Conservation (phyloP, 352 stramenopile genomes). For the Globisporangium cylindrosporum region DNA sequence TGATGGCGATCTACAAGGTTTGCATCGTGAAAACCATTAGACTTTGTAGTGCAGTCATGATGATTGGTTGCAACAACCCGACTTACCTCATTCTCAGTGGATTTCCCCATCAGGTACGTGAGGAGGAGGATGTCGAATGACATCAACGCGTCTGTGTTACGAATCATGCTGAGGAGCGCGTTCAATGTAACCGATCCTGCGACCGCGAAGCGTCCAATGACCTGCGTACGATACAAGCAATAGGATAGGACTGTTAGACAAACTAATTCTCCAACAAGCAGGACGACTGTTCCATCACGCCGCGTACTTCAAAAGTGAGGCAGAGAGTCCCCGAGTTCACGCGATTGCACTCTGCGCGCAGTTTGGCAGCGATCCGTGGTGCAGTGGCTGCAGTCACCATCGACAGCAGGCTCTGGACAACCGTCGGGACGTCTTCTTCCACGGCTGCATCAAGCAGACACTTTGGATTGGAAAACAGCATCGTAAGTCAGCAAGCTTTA, state of each 20-base stretch:
- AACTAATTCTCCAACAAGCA: not conserved
- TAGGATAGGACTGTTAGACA: conserved; percentile 1
- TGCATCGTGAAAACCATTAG: not conserved
- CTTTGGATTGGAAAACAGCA: conserved; percentile 19
- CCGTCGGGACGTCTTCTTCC: conserved; percentile 75
- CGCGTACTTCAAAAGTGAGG: conserved; percentile 48
- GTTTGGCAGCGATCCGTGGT: conserved; percentile 41
- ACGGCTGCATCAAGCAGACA: conserved; percentile 66
- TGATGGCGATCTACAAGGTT: conserved; percentile 35
- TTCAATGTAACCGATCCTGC: conserved; percentile 46
- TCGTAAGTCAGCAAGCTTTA: not conserved
- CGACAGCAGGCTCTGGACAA: conserved; percentile 72
- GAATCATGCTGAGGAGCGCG: conserved; percentile 42
- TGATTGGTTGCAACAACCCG: too few species aligned
- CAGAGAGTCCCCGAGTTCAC: conserved; percentile 46
- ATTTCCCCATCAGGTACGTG: conserved; percentile 57
- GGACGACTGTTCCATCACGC: not conserved
- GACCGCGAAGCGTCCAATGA: conserved; percentile 62
- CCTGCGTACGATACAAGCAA: conserved; percentile 5
- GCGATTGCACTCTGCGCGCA: conserved; percentile 62
- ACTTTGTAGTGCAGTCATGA: not conserved
- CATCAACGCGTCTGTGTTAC: conserved; percentile 40
- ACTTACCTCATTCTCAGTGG: conserved; percentile 62
- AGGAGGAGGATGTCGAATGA: conserved; percentile 64
- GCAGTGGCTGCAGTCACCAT: conserved; percentile 61